Conservation (phyloP, 1,284 basidiomycete genomes). For the Ustilago hordei region DNA sequence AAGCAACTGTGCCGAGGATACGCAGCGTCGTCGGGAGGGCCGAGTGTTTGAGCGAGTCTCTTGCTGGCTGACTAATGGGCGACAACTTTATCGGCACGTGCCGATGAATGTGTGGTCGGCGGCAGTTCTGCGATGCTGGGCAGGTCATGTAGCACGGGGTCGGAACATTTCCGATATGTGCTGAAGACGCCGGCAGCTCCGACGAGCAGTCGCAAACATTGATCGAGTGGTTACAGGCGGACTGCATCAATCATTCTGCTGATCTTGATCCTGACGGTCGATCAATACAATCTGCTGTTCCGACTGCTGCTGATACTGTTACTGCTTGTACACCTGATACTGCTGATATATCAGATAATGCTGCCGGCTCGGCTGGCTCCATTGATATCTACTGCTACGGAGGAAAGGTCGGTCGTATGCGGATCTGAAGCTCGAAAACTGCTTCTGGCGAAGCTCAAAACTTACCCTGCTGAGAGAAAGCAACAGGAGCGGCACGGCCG, state of each 20-base stretch:
- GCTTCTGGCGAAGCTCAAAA: conserved; percentile 5
- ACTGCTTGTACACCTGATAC: conserved; percentile 3
- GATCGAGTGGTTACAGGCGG: too few species aligned
- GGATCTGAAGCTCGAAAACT: neutral
- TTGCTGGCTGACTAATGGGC: neutral
- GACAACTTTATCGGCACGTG: neutral
- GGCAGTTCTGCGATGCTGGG: neutral
- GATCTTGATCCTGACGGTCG: neutral
- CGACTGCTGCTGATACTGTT: conserved; percentile 12
- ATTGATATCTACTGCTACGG: neutral
- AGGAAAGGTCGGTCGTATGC: neutral
- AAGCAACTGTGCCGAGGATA: neutral
- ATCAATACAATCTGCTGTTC: neutral
- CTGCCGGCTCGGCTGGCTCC: neutral
- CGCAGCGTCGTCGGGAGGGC: neutral
- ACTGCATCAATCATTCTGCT: neutral
- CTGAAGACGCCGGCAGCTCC: too few species aligned
- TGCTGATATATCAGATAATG: neutral
- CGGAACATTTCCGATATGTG: too few species aligned
- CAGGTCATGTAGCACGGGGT: neutral
- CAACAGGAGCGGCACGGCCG: conserved; percentile 44
- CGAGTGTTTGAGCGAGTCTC: neutral
- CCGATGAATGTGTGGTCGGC: neutral
- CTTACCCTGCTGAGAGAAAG: conserved; percentile 50
- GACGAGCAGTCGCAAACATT: too few species aligned